These are phyloP conservation scores for Apiospora koreana DNA, from an alignment of 2,329 filamentous ascomycete species.

Conservation along the genomic window DNA sequence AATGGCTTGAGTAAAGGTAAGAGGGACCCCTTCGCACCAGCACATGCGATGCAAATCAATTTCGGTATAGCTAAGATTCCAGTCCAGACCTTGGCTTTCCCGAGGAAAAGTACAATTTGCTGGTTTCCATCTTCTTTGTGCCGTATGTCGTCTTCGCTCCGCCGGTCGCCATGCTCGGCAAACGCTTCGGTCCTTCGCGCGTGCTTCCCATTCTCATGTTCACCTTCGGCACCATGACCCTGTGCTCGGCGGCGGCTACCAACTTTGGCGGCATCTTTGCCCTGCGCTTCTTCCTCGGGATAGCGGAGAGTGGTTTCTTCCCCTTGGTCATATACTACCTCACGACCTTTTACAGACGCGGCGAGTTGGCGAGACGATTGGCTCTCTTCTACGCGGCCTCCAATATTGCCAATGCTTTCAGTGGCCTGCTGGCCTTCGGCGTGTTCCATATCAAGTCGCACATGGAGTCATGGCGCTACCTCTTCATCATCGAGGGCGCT, in stretches of 20 bases:
- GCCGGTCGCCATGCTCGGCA: constrained; percentile 65
- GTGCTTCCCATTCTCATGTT: constrained; percentile 68
- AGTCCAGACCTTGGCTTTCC: constrained; percentile 58
- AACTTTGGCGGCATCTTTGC: constrained; percentile 69
- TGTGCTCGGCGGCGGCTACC: constrained; percentile 55
- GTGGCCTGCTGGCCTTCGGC: constrained; percentile 48
- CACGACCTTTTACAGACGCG: constrained; percentile 69
- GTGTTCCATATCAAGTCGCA: constrained; percentile 47
- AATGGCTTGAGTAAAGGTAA: constrained; percentile 43
- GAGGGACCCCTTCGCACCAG: not conserved
- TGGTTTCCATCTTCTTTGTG: constrained; percentile 71
- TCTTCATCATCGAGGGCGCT: constrained; percentile 50
- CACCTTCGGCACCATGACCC: constrained; percentile 64
- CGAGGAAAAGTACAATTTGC: constrained; percentile 66
- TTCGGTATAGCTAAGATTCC: too few relatives aligned
- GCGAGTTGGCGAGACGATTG: constrained; percentile 68
- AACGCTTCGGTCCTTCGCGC: constrained; percentile 64
- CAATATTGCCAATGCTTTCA: constrained; percentile 66
- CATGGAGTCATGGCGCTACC: constrained; percentile 47
- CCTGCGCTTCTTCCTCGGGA: constrained; percentile 69
- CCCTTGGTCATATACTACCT: constrained; percentile 61
- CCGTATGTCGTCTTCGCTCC: constrained; percentile 73
- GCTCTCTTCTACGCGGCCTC: constrained; percentile 76
- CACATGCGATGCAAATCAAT: too few relatives aligned
- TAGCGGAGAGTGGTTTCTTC: constrained; percentile 69